Evolutionary conservation across 805 yeast genomes (phyloP).

Genomic region (Pichia manshurica): DNA sequence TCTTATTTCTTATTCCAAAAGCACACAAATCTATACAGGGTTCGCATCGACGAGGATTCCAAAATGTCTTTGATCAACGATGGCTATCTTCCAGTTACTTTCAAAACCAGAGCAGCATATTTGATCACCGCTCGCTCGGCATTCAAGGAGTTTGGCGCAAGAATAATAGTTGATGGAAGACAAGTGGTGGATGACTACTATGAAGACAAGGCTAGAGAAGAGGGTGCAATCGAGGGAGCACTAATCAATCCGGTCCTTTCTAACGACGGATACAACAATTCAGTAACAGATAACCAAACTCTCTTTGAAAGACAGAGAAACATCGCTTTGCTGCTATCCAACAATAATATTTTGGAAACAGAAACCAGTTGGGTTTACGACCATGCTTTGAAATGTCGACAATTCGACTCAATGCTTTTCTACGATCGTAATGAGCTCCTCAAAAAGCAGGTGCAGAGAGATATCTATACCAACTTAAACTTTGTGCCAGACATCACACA

Average conservation of each 20-base stretch:
- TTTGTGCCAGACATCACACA: slow-evolving; percentile 75
- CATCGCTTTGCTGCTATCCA: slow-evolving; percentile 7
- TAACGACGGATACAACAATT: slow-evolving; percentile 22
- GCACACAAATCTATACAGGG: slow-evolving; percentile 69
- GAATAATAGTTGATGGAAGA: slow-evolving; percentile 71
- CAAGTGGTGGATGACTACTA: slow-evolving; percentile 85
- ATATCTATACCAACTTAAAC: slow-evolving; percentile 76
- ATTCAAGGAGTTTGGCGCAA: slow-evolving; percentile 88
- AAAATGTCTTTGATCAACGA: slow-evolving; percentile 78
- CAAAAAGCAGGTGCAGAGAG: slow-evolving; percentile 56
- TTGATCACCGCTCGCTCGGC: slow-evolving; percentile 86
- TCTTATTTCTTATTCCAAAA: slow-evolving; percentile 85
- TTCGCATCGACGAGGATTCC: slow-evolving; percentile 67
- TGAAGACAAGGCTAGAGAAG: slow-evolving; percentile 50
- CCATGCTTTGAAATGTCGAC: slow-evolving; percentile 72
- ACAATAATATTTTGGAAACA: slow-evolving; percentile 12
- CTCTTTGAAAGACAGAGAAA: slow-evolving; percentile 9
- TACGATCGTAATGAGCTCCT: slow-evolving; percentile 50
- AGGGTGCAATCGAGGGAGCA: slow-evolving; percentile 69
- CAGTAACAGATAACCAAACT: slow-evolving; percentile 11
- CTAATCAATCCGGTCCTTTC: slow-evolving; percentile 21
- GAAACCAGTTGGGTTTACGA: slow-evolving; percentile 64
- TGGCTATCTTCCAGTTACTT: slow-evolving; percentile 79
- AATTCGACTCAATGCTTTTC: slow-evolving; percentile 58
- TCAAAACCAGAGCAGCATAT: slow-evolving; percentile 84